phyloP scores from a whole-genome alignment of 1,284 basidiomycete species.

The Coniferiporia weirii region DNA sequence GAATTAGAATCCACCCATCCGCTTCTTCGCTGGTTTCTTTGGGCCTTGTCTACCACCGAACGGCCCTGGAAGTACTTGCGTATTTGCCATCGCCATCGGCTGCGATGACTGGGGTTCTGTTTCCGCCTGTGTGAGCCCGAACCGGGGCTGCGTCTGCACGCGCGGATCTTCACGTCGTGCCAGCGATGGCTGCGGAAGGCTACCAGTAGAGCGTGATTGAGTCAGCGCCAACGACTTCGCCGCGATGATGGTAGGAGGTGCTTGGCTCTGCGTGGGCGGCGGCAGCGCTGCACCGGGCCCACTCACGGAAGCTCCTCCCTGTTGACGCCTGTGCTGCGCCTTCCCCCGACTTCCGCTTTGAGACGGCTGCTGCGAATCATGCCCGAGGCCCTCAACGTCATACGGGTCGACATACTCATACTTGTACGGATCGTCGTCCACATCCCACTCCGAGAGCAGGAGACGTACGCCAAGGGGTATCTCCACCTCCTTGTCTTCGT shows the following conservation, averaged over 20 bases:
- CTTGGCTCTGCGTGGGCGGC: conserved; percentile 21
- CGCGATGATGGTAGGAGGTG: conserved; percentile 24
- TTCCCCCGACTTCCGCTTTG: not conserved
- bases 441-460: conserved; percentile 62
- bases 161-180: conserved; percentile 16
- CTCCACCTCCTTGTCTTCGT: conserved; percentile 22
- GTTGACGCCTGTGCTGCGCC: conserved; percentile 3
- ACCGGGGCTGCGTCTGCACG: conserved; percentile 6
- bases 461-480: conserved; percentile 51
- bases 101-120: conserved; percentile 33
- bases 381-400: conserved; percentile 27
- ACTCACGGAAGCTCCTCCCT: not conserved
- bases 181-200: conserved; percentile 5
- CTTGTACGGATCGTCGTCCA: conserved; percentile 44
- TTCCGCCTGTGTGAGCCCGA: conserved; percentile 9
- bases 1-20: conserved; percentile 66
- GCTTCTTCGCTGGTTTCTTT: conserved; percentile 62
- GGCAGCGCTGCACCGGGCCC: not conserved
- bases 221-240: conserved; percentile 7
- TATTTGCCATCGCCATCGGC: conserved; percentile 49
- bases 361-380: conserved; percentile 1
- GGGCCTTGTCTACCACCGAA: conserved; percentile 55
- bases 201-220: not conserved
- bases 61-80: conserved; percentile 66
- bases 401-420: conserved; percentile 57